Base-by-base conservation (phyloP, 2,329 filamentous ascomycete genomes). In the Alternaria tenuissima region DNA sequence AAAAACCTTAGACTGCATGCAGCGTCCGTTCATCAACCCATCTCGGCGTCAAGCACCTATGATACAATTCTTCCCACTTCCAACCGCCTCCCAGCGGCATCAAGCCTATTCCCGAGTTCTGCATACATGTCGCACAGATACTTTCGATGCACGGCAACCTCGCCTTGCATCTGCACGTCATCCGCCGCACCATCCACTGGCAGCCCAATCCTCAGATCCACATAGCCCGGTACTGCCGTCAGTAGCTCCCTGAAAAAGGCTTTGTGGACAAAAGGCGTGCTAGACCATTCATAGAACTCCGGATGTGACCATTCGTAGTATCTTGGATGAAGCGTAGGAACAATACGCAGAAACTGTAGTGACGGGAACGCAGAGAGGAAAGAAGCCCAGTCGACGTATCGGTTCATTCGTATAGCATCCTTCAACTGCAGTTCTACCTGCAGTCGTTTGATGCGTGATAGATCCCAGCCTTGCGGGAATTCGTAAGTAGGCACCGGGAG, bases 341-440 rank as follows among this genome's bases (percentile, higher is more conserved):
- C 62, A n/a, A 76, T 65, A 16, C 67, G 68, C 6, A 75, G 48
- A 26, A 67, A 68, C 1, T 66, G 61, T 5, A 75, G 53, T 0
- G 67, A 60, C 0, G 70, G 51, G 18, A 76, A 70, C 0, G 58
- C 36, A 14, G 67, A 59, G 52, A 75, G 73, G 48, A 75, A 71
- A 4, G 67, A 61, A 0, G 55, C 42, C 73, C 73, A 76, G 58
- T 76, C 68, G n/a, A 74, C 63, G 39, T 74, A 74, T 26, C 62
- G 68, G 54, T 74, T 74, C 73, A 75, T 76, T 16, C 72, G 61
- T 49, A 70, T 64, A 7, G 72, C 63, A n/a, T 76, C 72, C 41
- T 76, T 76, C 7, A 76, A 52, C 36, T 75, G 71, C 0, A 76
- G 22, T 32, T 75, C 72, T 5, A 75, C 54, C 32, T 74, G 69